These are phyloP conservation scores for Bimuria novae-zelandiae DNA, from an alignment of 2,329 filamentous ascomycete species.

Conservation along the genomic window DNA sequence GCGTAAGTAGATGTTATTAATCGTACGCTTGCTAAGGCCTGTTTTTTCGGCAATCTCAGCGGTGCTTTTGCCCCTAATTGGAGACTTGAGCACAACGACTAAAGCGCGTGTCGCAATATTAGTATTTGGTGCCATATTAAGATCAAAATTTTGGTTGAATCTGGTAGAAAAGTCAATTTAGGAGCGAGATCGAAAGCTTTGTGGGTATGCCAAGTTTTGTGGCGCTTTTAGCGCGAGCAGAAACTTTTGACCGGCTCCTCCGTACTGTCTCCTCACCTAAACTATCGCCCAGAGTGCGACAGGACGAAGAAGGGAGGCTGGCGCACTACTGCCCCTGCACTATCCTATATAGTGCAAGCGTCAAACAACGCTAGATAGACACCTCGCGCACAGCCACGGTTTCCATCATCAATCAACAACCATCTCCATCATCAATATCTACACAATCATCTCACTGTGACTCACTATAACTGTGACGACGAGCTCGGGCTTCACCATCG, in stretches of 20 bases:
- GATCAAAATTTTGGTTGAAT: neutral
- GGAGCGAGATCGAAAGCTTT: neutral
- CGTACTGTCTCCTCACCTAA: too few species aligned
- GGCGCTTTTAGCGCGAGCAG: neutral
- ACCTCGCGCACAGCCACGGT: too few species aligned
- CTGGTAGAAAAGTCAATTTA: neutral
- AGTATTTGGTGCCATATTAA: conserved; percentile 3
- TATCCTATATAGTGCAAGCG: too few species aligned
- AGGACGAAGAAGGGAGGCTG: too few species aligned
- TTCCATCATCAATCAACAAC: too few species aligned
- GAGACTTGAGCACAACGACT: conserved; percentile 10
- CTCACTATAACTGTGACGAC: too few species aligned
- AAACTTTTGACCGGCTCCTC: conserved; percentile 12
- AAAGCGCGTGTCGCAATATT: conserved; percentile 6
- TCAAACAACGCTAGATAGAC: too few species aligned
- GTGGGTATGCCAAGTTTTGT: neutral
- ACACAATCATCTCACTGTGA: too few species aligned
- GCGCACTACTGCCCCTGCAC: too few species aligned
- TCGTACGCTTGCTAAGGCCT: conserved; percentile 3
- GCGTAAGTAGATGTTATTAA: conserved; percentile 12
- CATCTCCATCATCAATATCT: too few species aligned
- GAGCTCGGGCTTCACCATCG: too few species aligned
- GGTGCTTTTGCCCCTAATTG: neutral
- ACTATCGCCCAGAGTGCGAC: too few species aligned
- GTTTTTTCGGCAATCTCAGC: conserved; percentile 5